phyloP scores from a whole-genome alignment of 2,329 filamentous ascomycete genomes.

The Shiraia sp. region DNA sequence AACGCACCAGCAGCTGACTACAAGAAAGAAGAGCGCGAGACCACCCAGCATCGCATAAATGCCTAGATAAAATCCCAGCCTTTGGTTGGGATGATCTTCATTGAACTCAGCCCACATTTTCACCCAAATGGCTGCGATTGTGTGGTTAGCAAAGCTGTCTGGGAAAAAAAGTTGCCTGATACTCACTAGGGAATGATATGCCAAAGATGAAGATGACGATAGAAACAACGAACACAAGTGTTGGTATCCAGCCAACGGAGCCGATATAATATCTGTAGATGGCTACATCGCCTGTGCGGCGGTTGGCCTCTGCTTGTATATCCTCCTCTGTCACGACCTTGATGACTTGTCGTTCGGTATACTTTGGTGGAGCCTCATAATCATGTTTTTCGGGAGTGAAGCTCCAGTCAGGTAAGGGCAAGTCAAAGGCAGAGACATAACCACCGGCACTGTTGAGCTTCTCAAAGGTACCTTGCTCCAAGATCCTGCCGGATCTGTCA shows the following conservation, averaged over 20 bases:
- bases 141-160: not conserved
- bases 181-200: conserved; percentile 37
- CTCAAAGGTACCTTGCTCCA: conserved; percentile 48
- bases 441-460: conserved; percentile 37
- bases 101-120: conserved; percentile 55
- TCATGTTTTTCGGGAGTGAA: conserved; percentile 32
- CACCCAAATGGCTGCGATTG: conserved; percentile 49
- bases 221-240: conserved; percentile 35
- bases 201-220: conserved; percentile 42
- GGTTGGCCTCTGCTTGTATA: conserved; percentile 35
- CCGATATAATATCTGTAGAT: conserved; percentile 41
- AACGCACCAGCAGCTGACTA: conserved; percentile 35
- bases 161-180: not conserved
- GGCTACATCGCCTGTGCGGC: conserved; percentile 36
- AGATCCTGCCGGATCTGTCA: conserved; percentile 36
- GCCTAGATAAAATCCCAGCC: conserved; percentile 39
- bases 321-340: conserved; percentile 34
- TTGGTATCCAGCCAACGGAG: conserved; percentile 34
- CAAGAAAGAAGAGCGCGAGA: conserved; percentile 30
- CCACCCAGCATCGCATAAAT: conserved; percentile 37
- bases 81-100: conserved; percentile 41
- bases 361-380: conserved; percentile 37
- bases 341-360: conserved; percentile 25
- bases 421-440: conserved; percentile 42
- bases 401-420: conserved; percentile 36